Base-by-base conservation (phyloP, 495 filamentous ascomycete genomes). In the Aspergillus hancockii region DNA sequence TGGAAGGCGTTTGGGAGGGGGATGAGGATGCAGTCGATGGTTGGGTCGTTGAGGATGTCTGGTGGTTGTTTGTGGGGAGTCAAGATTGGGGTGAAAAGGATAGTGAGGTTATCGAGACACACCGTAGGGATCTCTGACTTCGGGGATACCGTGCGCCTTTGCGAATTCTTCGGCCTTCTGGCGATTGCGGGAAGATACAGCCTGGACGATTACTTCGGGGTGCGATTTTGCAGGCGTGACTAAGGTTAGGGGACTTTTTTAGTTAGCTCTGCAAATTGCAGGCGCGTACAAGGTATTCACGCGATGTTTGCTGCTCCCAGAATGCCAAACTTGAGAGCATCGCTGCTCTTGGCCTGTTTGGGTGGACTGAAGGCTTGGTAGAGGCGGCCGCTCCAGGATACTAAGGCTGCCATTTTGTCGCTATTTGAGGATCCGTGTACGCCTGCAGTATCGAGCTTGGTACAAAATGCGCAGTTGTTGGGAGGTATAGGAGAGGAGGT, bases 151-250 rank as follows among this genome's bases (percentile, higher is more conserved):
- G 62, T 88, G 74, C 55, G 78, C 80, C 65, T 82, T 80, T 1
- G 86, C 86, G 65, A 79, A 88, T 0, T 67, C 70, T 49, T 79
- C 65, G 0, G 86, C 87, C 54, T 75, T 81, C 8, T 67, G 66
- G 16, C 54, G 61, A 59, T 87, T 79, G n/a, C 85, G 75, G 6
- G 85, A 81, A 6, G 86, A 83, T 0, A 90, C 78, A 1, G 81
- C 81, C 1, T 75, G 74, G 34, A 90, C 58, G 19, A 85, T 73
- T 25, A 87, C 81, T 47, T 85, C 85, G 0, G 85, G 75, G 62
- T 89, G 86, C 10, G 74, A 74, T 52, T 72, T 79, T 8, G 86
- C 83, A 0, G 86, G 83, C 13, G 54, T 61, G 36, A 88, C 83
- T 12, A 89, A 55, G 13, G 83, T 71, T 1, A 67, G n/a, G 1